Evolutionary conservation across 2,329 filamentous ascomycete genomes (phyloP).

Genomic region (Conoideocrella luteorostrata): DNA sequence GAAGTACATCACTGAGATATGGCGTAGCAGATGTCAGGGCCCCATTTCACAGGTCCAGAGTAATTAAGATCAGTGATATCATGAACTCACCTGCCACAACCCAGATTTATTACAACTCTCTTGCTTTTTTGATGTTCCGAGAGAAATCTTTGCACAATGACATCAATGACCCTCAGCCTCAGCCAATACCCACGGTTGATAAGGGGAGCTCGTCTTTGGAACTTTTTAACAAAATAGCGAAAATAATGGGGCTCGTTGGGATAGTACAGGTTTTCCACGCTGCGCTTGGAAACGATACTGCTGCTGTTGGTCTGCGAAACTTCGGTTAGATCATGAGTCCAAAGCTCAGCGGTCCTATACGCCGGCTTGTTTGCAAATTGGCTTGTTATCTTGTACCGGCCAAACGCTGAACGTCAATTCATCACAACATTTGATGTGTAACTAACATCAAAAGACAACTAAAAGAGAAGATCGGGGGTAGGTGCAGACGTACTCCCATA

Average conservation of each 20-base stretch:
- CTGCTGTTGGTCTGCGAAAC: slow-evolving; percentile 71
- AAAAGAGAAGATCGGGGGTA: background rate
- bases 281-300: slow-evolving; percentile 87
- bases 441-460: too few relatives aligned
- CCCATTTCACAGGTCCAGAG: background rate
- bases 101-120: slow-evolving; percentile 77
- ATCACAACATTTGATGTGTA: too few relatives aligned
- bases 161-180: slow-evolving; percentile 74
- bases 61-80: background rate
- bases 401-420: background rate
- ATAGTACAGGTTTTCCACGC: slow-evolving; percentile 85
- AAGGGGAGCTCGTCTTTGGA: slow-evolving; percentile 73
- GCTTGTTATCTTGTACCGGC: too few relatives aligned
- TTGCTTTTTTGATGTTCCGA: slow-evolving; percentile 41
- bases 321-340: background rate
- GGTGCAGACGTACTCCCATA: slow-evolving; percentile 41
- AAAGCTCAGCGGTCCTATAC: too few relatives aligned
- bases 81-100: slow-evolving; percentile 75
- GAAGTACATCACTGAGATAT: slow-evolving; percentile 66
- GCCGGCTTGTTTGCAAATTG: too few relatives aligned
- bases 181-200: slow-evolving; percentile 90
- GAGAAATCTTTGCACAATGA: slow-evolving; percentile 69
- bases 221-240: slow-evolving; percentile 79
- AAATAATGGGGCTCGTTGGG: slow-evolving; percentile 75
- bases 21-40: background rate